Evolutionary conservation across 805 yeast genomes (phyloP).

Genomic region (Candida vartiovaarae): DNA sequence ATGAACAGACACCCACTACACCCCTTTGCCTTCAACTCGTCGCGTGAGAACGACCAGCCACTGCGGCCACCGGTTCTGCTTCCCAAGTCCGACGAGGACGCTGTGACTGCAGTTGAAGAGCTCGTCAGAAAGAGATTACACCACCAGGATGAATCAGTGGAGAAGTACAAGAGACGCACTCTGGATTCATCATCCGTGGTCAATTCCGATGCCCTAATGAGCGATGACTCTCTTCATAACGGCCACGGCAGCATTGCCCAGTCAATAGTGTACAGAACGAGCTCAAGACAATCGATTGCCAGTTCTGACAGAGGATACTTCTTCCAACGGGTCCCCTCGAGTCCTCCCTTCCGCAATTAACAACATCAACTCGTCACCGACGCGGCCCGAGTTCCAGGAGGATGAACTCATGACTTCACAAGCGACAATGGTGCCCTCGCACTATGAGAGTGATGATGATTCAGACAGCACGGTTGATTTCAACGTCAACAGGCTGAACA

Average conservation of each 20-base stretch:
- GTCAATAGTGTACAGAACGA: slow-evolving; percentile 4
- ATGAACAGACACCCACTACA: slow-evolving; percentile 13
- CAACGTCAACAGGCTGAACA: slow-evolving; percentile 18
- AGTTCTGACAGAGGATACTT: slow-evolving; percentile 21
- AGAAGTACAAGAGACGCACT: slow-evolving; percentile 11
- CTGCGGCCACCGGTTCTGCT: slow-evolving; percentile 30
- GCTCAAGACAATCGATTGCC: slow-evolving; percentile 15
- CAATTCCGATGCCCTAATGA: slow-evolving; percentile 18
- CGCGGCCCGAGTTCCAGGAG: background rate
- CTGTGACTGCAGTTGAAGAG: slow-evolving; percentile 3
- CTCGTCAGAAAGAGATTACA: slow-evolving; percentile 14
- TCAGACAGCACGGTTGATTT: slow-evolving; percentile 19
- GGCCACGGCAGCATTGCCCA: background rate
- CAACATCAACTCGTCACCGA: slow-evolving; percentile 1
- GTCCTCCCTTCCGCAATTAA: slow-evolving; percentile 16
- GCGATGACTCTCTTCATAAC: slow-evolving; percentile 18
- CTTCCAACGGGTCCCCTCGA: slow-evolving; percentile 18
- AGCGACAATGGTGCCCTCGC: slow-evolving; percentile 9
- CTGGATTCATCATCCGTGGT: slow-evolving; percentile 5
- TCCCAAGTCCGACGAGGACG: slow-evolving; percentile 14
- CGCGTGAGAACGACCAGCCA: slow-evolving; percentile 27
- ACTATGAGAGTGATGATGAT: slow-evolving; percentile 8
- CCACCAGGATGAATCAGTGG: slow-evolving; percentile 10
- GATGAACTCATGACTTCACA: slow-evolving; percentile 15
- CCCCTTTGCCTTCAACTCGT: slow-evolving; percentile 26